Base-by-base conservation (phyloP, 2,329 filamentous ascomycete species). In the Claviceps quebecensis region DNA sequence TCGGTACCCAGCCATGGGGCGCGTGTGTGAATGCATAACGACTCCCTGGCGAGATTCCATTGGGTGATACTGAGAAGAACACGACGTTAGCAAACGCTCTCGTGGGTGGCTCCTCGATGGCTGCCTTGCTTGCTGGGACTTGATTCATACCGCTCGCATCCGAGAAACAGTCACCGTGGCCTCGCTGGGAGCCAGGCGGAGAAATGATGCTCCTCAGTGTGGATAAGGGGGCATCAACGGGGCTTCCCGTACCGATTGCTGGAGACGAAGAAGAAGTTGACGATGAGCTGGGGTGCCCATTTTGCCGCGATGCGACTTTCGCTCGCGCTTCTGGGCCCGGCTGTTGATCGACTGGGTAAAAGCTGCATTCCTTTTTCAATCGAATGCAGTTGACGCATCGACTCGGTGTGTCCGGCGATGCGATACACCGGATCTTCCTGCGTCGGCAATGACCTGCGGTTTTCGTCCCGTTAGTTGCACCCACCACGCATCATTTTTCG, bases 331-430 rank as follows among this genome's bases (percentile, higher is more conserved):
- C 69, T 45, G 69, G 63, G 9, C 75, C 73, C 26, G 77, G 79
- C 57, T 80, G 77, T 63, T 89, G 86, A 57, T 95, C 89, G 22
- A 96, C 90, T 0, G 90, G 87, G 59, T 83, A 86, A 68, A 95
- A 97, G 63, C 85, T 87, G 68, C 91, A 97, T 57, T 95, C 88
- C 63, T 95, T 96, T 67, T 94, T 94, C 63, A 97, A 72, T 46
- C 89, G 82, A 61, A 95, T 95, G 69, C 91, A 97, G 70, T 95
- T 95, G 57, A 85, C 80, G 69, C 91, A 97, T 56, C 89, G 83
- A 45, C 83, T 82, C 61, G 87, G 80, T 9, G 94, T 87, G 56
- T 83, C 81, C 47, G 80, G 75, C 8, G 86, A 81, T 44, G 87
- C 76, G 49, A 95, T 80, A 67, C 91, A 97, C 68, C 91, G 78